Evolutionary conservation across 495 filamentous ascomycete species (phyloP), one percentile per base, ranked within the genome.

Genomic region (Venustampulla echinocandica): DNA sequence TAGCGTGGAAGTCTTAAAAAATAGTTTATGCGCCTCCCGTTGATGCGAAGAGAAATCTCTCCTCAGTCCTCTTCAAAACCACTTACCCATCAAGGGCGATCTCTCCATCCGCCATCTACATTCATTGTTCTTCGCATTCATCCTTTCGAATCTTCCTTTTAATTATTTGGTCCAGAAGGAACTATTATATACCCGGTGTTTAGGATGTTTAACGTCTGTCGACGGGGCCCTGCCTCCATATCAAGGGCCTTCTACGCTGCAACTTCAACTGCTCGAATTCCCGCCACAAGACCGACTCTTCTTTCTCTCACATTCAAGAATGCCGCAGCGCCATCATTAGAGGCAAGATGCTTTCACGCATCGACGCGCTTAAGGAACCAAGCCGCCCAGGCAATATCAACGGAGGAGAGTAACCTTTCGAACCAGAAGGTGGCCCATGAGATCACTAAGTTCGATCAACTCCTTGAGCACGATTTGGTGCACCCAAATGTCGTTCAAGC

Each of bases 361-460:
- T 52, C 61, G 17, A 43, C 62, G 21, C 56, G 50, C 51, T 54
- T 63, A 42, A 55, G 54, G 19, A 51, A 54, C 10, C 40, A 54
- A 17, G 46, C 47, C 33, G 42, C 49, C 46, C 52, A 38, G 4
- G 34, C 44, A 21, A 41, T 27, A 20, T 41, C 23, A 18, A 7
- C 10, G 3, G 49, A 49, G 21, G 34, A 40, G 17, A 9, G 4
- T 40, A 19, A 18, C 2, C 10, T 14, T 42, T 22, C 18, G 2
- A 28, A 35, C 9, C 11, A 30, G 14, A 13, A 21, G n/a, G 14
- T 10, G 20, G 14, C 25, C 28, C 36, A 17, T 21, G 18, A 47
- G 24, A 61, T 87, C 56, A 84, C 80, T 15, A 69, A 69, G 30
- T 98, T 98, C 59, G 56, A 68, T 2, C 80, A 95, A 28, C 68